Percentiles rank a stretch among this genome's conserved stretches.
Conservation (phyloP, 805 yeast species). For the Peterozyma toletana region DNA sequence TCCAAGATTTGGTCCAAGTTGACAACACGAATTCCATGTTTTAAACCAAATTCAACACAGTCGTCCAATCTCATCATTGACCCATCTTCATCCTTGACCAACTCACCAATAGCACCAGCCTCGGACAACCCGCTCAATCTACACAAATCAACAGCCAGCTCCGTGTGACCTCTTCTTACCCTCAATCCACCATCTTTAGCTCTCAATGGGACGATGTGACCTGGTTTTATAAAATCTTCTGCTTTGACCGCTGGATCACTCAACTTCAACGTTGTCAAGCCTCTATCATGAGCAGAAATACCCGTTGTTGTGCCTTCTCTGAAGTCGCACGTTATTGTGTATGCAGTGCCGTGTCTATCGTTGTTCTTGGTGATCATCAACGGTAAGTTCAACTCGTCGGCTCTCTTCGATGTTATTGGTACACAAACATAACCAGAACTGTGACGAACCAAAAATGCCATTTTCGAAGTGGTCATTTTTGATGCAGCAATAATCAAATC, state of each 20-base stretch:
- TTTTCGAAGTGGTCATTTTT: slow-evolving; percentile 65
- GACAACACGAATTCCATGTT: slow-evolving; percentile 60
- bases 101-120: slow-evolving; percentile 89
- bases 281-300: slow-evolving; percentile 90
- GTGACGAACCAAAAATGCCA: slow-evolving; percentile 90
- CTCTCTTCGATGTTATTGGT: slow-evolving; percentile 71
- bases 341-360: slow-evolving; percentile 95
- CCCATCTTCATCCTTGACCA: slow-evolving; percentile 90
- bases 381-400: slow-evolving; percentile 75
- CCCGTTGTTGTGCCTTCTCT: slow-evolving; percentile 94
- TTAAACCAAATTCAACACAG: slow-evolving; percentile 62
- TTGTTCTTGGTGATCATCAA: slow-evolving; percentile 57
- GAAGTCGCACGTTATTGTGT: slow-evolving; percentile 86
- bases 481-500: slow-evolving; percentile 94
- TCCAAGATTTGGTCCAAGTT: slow-evolving; percentile 70
- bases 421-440: slow-evolving; percentile 92
- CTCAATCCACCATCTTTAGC: slow-evolving; percentile 82
- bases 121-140: slow-evolving; percentile 69
- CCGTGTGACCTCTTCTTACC: slow-evolving; percentile 91
- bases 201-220: slow-evolving; percentile 88
- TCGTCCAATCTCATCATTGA: slow-evolving; percentile 91
- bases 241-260: slow-evolving; percentile 56
- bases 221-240: slow-evolving; percentile 78
- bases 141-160: slow-evolving; percentile 90
- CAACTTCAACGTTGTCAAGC: slow-evolving; percentile 66